Evolutionary conservation across 208 protist species (phyloP), one percentile per base, ranked within the genome.

Genomic region (Trypanosoma rangeli): DNA sequence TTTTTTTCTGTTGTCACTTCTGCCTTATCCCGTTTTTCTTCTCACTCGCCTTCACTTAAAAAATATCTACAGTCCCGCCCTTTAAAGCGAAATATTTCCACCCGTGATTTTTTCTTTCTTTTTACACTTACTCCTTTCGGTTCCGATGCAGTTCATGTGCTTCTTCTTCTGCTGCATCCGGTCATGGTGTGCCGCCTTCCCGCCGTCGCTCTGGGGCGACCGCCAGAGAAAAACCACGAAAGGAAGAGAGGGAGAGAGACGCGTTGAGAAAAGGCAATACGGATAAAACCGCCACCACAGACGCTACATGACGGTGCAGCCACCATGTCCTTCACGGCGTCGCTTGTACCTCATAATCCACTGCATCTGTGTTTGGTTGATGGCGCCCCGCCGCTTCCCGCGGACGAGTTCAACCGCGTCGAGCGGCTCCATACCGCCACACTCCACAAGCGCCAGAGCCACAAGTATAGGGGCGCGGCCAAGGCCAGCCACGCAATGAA

Each of bases 401-500:
- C 94, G 86, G 37, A 98, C 91, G 29, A 92, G 62, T 9, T 68
- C 29, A 53, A 98, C 87, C 26, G 92, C 86, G 63, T 98, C 94
- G 9, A 95, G 82, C 16, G 92, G 74, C 8, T 73, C 60, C n/a
- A 97, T 64, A 26, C 86, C 78, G 9, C 75, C 77, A 74, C 88
- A 90, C 86, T 98, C 90, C 63, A 97, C 89, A 42, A 98, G 76
- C 22, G 95, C 91, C 35, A 97, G 73, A 26, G 95, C 93, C n/a
- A 97, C 93, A 12, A 97, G 78, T 15, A 97, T 94, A 5, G 94
- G 94, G 15, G 95, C 95, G 5, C 95, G 74, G 16, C 95, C 95
- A 5, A 98, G 87, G 3, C 95, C 95, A 10, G 95, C 95, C 5
- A 97, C 90, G 72, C 95, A 98, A 71, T 98, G 95, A 61, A 97